Base-by-base conservation (phyloP, 2,329 filamentous ascomycete genomes). In the Fusarium denticulatum region DNA sequence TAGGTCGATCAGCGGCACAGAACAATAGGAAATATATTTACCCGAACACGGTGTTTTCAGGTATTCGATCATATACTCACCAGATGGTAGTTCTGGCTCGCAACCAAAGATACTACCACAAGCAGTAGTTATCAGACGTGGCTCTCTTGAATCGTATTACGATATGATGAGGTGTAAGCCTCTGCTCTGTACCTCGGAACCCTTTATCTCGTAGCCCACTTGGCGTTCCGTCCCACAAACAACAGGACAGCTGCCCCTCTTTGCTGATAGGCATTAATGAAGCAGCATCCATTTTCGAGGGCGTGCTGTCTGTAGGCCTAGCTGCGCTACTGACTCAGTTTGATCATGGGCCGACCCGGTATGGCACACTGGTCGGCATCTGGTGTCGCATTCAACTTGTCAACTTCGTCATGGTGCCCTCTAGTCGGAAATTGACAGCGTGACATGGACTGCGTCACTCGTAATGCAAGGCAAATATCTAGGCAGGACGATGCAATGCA, bases 121-220 rank as follows among this genome's bases (percentile, higher is more conserved):
- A 62, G 18, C 22, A 34, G 32, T 43, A 36, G 32, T 45, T 60
- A 45, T 59, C 46, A 36, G 28, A 36, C 16, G 45, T 47, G 37
- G 30, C 15, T 43, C 28, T 50, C 49, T 26, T 49, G 18, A 50
- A 59, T 57, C 47, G 53, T 43, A 69, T 72, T 74, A 74, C 68
- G 57, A 72, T 65, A 74, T 73, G 58, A 22, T 63, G 60, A 72
- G 49, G 26, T 62, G 71, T 74, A 71, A 74, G 59, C 49, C 53
- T 56, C 45, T 61, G 45, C 50, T 53, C 56, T 32, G 26, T 61
- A 49, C 50, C 53, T 53, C 34, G 30, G 42, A 46, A 62, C 52
- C 60, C 75, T 77, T 75, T 77, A 77, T 77, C 75, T 67, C 53
- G 60, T 65, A 69, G 62, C 61, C 75, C 75, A 74, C 76, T 75